Percentiles rank a stretch among this genome's conserved stretches.
Conservation (phyloP, 2,329 filamentous ascomycete genomes). For the Harringtonia aguacate region DNA sequence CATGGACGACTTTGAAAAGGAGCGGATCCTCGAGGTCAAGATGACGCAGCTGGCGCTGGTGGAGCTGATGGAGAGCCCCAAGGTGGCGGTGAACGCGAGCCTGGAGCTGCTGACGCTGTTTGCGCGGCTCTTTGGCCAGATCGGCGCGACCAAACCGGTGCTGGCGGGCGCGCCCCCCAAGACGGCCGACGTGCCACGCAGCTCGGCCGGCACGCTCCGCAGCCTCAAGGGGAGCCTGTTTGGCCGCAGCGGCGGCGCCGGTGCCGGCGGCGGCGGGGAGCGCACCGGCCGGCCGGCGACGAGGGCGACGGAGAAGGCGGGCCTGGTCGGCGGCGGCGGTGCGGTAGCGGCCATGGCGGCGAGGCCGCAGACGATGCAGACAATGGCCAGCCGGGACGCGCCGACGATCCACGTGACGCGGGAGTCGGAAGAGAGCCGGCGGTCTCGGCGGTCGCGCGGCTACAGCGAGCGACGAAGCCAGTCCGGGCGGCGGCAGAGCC, state of each 20-base stretch:
- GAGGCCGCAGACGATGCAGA: conserved; percentile 34
- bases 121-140: conserved; percentile 62
- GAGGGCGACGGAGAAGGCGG: conserved; percentile 26
- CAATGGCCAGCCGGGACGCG: conserved; percentile 29
- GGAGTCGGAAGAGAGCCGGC: conserved; percentile 33
- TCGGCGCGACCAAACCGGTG: conserved; percentile 14
- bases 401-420: conserved; percentile 71
- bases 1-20: conserved; percentile 76
- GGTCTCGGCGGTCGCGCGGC: conserved; percentile 20
- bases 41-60: conserved; percentile 85
- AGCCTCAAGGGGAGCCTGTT: conserved; percentile 70
- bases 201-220: conserved; percentile 57
- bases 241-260: conserved; percentile 50
- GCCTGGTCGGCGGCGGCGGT: too few relatives aligned
- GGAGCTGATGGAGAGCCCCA: conserved; percentile 73
- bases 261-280: too few relatives aligned
- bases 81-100: conserved; percentile 78
- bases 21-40: conserved; percentile 82
- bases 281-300: conserved; percentile 30
- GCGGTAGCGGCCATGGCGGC: conserved; percentile 13
- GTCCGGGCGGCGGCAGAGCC: conserved; percentile 37
- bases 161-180: too few relatives aligned
- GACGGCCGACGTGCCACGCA: conserved; percentile 51
- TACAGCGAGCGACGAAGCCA: conserved; percentile 27
- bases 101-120: conserved; percentile 78